Conservation (phyloP, 139 green algal species). For the Volvox reticuliferus region DNA sequence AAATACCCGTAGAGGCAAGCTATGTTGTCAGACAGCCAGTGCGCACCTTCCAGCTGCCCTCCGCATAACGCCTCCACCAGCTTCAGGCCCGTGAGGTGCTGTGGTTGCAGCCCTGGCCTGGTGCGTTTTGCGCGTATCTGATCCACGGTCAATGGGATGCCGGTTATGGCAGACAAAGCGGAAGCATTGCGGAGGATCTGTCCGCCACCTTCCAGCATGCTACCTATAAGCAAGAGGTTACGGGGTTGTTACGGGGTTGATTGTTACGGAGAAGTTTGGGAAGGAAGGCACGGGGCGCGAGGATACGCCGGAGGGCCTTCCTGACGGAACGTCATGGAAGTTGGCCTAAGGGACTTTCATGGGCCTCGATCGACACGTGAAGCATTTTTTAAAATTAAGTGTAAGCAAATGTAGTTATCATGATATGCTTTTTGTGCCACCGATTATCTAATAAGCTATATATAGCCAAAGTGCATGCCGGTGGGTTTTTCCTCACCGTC, state of each 20-base stretch:
- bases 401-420: too few relatives aligned
- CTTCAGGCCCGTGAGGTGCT: conserved; percentile 78
- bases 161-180: conserved; percentile 74
- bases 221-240: conserved; percentile 58
- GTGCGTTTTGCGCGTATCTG: conserved; percentile 36
- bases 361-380: too few relatives aligned
- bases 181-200: conserved; percentile 85
- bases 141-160: conserved; percentile 48
- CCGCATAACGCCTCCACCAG: conserved; percentile 67
- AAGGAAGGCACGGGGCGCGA: not conserved
- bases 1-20: too few relatives aligned
- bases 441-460: too few relatives aligned
- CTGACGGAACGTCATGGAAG: not conserved
- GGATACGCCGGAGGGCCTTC: not conserved
- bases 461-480: too few relatives aligned
- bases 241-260: too few relatives aligned
- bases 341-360: too few relatives aligned
- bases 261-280: not conserved
- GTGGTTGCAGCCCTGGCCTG: conserved; percentile 65
- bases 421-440: too few relatives aligned
- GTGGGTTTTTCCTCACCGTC: not conserved
- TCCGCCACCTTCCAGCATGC: conserved; percentile 83
- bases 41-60: conserved; percentile 60
- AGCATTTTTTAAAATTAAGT: too few relatives aligned
- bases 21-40: too few relatives aligned